A percentile compares a stretch with the other conserved stretches of the same genome.
These are phyloP conservation scores for Tetrahymena borealis DNA, from an alignment of 73 alveolate species.

Conservation along the genomic window DNA sequence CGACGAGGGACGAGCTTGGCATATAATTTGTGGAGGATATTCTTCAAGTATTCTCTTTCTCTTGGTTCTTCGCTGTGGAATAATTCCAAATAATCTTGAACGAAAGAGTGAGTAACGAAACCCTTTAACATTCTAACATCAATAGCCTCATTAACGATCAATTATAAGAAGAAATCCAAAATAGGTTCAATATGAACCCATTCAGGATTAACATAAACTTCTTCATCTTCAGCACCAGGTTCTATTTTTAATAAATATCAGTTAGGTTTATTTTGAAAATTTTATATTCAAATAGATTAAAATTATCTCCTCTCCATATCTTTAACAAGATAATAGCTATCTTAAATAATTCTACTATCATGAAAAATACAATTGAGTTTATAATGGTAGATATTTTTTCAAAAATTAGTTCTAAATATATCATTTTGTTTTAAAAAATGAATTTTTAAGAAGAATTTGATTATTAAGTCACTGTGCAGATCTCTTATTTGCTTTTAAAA, in stretches of 20 bases:
- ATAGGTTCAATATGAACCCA: slow-evolving; percentile 73
- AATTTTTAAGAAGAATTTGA: too few species aligned
- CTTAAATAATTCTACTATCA: too few species aligned
- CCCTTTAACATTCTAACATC: slow-evolving; percentile 48
- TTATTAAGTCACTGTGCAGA: too few species aligned
- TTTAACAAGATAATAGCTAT: too few species aligned
- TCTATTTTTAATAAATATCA: slow-evolving; percentile 7
- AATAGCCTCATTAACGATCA: slow-evolving; percentile 61
- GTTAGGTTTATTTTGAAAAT: too few species aligned
- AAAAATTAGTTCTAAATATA: too few species aligned
- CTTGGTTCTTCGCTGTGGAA: slow-evolving; percentile 71
- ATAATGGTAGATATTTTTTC: too few species aligned
- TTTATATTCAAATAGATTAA: too few species aligned
- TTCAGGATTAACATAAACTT: slow-evolving; percentile 60
- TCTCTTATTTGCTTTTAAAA: too few species aligned
- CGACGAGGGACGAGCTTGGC: slow-evolving; percentile 85
- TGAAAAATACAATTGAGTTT: too few species aligned
- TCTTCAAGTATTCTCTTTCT: slow-evolving; percentile 75
- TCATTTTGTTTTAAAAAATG: too few species aligned
- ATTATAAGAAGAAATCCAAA: slow-evolving; percentile 60
- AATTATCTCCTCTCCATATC: too few species aligned
- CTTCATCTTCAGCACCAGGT: slow-evolving; percentile 49
- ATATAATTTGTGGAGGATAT: slow-evolving; percentile 75
- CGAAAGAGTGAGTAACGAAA: slow-evolving; percentile 60
- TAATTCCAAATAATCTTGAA: slow-evolving; percentile 61